A percentile compares a stretch with the other conserved stretches of the same genome.
Evolutionary conservation across 2,329 filamentous ascomycete species (phyloP).

Genomic region (Ophiobolus disseminans): DNA sequence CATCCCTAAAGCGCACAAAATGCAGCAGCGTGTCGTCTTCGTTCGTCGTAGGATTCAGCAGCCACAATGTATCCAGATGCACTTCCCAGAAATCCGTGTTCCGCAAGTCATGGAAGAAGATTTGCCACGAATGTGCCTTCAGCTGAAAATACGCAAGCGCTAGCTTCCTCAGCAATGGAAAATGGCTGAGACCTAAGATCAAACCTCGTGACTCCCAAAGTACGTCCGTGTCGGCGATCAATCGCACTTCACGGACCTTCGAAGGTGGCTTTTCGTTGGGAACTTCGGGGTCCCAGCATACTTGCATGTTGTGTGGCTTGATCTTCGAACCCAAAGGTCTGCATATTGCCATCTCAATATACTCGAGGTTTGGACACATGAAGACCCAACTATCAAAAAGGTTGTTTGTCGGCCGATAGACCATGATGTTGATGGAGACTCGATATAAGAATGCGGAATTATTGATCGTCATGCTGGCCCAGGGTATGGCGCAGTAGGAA

Average conservation of each 20-base stretch:
- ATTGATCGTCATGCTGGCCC: no score
- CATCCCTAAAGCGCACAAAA: no score
- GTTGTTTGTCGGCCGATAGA: background rate
- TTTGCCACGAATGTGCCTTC: no score
- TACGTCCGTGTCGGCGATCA: background rate
- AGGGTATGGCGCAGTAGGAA: no score
- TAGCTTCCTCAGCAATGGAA: background rate
- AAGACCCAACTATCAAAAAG: background rate
- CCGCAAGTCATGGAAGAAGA: background rate
- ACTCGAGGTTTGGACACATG: background rate
- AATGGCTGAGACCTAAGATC: no score
- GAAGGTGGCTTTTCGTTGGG: background rate
- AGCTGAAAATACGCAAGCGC: no score
- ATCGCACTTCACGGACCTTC: background rate
- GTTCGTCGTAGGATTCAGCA: background rate
- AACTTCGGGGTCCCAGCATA: background rate
- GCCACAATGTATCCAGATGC: background rate
- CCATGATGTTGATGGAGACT: background rate
- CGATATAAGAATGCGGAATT: background rate
- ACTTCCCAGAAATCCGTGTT: background rate
- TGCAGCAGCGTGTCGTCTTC: background rate
- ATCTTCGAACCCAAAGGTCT: background rate
- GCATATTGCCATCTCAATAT: background rate
- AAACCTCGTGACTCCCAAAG: no score
- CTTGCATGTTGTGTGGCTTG: background rate